Base-by-base conservation (phyloP, 2,329 filamentous ascomycete genomes). In the Emmonsia crescens region DNA sequence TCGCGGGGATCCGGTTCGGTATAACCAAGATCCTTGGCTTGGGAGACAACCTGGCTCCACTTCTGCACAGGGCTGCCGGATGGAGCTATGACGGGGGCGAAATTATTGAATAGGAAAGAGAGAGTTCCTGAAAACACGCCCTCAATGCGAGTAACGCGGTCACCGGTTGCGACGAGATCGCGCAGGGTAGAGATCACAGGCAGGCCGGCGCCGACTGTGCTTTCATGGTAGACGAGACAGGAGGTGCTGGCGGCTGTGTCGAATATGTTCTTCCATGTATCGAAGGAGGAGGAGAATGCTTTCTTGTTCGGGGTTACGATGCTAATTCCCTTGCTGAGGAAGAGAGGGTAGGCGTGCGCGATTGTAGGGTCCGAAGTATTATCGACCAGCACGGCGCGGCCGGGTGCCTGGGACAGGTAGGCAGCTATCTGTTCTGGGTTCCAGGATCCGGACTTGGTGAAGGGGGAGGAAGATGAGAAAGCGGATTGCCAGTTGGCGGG, bases 261-360 rank as follows among this genome's bases (percentile, higher is more conserved):
- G 75, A 96, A 95, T 72, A 99, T 96, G 65, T 89, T 85, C 70
- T 89, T 83, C 92, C 93, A 99, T 61, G 96, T 80, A 68, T 85
- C 80, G 70, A 89, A 86, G 54, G 84, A 85, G 62, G 89, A 86
- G 0, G 91, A 95, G 77, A 99, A 99, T 16, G 89, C 93, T 78
- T 99, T 99, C 81, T 99, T 99, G 82, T 97, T 99, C 51, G 94
- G 92, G 0, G 94, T 99, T 33, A 97, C 90, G 69, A 99, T 85
- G 75, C 86, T 93, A 75, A 99, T 87, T 14, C 92, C 93, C 65
- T 85, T 84, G 70, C 84, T 82, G 64, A 99, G 80, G 75, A 96
- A 89, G 55, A 83, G 75, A 0, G 94, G 92, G 76, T 99, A 99
- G 36, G 84, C 78, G 64, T 89, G 84, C 57, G 93, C 94, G 36